A percentile compares a stretch with the other conserved stretches of the same genome.
phyloP scores from a whole-genome alignment of 345 rosid genomes.

The Gynandropsis gynandra region DNA sequence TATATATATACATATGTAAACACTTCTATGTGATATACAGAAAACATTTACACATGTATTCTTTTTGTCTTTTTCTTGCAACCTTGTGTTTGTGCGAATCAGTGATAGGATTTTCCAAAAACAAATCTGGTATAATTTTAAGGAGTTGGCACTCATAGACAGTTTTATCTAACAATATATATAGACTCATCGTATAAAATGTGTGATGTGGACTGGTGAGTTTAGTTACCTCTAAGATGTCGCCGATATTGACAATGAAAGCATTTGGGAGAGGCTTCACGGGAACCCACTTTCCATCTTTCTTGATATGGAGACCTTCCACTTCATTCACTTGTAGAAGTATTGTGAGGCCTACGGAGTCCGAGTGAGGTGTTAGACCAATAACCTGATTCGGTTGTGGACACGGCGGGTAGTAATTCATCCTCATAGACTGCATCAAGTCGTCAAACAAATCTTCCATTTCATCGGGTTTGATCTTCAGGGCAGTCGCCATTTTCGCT shows the following conservation, averaged over 20 bases:
- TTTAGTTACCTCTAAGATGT: slow-evolving; percentile 29
- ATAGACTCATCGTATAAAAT: background rate
- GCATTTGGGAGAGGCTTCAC: slow-evolving; percentile 46
- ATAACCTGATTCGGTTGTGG: slow-evolving; percentile 44
- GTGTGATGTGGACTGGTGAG: background rate
- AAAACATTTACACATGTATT: too few relatives aligned
- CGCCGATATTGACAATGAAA: slow-evolving; percentile 52
- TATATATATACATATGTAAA: too few relatives aligned
- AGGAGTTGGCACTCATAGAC: too few relatives aligned
- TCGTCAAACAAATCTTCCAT: slow-evolving; percentile 32
- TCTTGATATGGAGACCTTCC: slow-evolving; percentile 52
- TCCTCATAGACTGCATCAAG: slow-evolving; percentile 31
- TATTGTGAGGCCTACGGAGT: slow-evolving; percentile 40
- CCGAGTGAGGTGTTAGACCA: slow-evolving; percentile 46
- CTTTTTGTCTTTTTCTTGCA: too few relatives aligned
- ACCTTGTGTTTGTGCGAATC: too few relatives aligned
- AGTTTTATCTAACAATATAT: too few relatives aligned
- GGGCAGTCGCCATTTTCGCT: slow-evolving; percentile 32
- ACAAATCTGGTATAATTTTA: too few relatives aligned
- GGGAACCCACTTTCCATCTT: slow-evolving; percentile 37
- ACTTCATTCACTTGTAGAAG: slow-evolving; percentile 40
- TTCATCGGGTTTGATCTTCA: slow-evolving; percentile 42
- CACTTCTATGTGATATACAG: too few relatives aligned
- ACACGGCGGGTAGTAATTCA: slow-evolving; percentile 60
- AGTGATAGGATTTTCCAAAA: too few relatives aligned